Evolutionary conservation across 345 rosid species (phyloP).

Genomic region (Iberis pinnata): DNA sequence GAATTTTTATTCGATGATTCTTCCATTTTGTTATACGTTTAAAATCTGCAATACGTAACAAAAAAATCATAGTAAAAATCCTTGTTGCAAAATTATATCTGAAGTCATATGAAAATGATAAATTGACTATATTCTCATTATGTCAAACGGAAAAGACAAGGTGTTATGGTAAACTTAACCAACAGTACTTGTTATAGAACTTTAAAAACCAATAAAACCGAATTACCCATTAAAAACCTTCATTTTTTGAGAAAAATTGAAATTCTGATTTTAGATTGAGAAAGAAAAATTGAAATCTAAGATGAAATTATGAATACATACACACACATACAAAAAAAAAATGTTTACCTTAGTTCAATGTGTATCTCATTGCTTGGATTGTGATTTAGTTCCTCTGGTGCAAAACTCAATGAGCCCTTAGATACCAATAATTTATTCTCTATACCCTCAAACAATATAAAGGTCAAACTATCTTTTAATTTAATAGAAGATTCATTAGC

Average conservation of each 20-base stretch:
- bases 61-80: neutral
- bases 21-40: slow-evolving; percentile 32
- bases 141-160: too few species aligned
- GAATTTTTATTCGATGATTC: slow-evolving; percentile 33
- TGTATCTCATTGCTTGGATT: neutral
- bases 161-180: too few species aligned
- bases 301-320: slow-evolving; percentile 5
- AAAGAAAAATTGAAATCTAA: neutral
- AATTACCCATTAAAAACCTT: too few species aligned
- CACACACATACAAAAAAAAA: neutral
- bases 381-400: neutral
- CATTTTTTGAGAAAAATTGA: neutral
- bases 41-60: neutral
- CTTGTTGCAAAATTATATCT: too few species aligned
- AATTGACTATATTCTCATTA: too few species aligned
- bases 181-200: too few species aligned
- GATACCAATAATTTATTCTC: neutral
- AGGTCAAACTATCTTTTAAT: neutral
- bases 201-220: too few species aligned
- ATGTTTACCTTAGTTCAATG: neutral
- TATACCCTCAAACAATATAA: neutral
- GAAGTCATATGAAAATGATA: too few species aligned
- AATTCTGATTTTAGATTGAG: neutral
- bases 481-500: neutral
- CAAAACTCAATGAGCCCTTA: slow-evolving; percentile 9